Percentiles rank a stretch among this genome's conserved stretches.
Evolutionary conservation across 805 yeast genomes (phyloP).

Genomic region (Helenozyma baotianmanensis): DNA sequence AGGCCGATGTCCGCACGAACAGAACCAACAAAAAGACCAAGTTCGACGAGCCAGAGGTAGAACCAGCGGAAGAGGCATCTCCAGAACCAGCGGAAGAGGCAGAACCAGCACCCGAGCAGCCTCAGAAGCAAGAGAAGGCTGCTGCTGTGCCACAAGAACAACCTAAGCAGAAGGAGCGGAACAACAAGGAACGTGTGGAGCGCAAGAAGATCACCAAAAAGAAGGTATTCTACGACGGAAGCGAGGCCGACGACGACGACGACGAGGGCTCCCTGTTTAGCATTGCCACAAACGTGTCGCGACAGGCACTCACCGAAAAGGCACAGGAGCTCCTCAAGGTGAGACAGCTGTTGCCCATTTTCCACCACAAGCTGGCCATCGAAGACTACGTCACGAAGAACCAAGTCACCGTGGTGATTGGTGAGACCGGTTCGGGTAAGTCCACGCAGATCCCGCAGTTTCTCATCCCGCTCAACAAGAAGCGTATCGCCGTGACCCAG

Average conservation of each 20-base stretch:
- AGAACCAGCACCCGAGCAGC: not conserved
- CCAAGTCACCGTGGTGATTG: constrained; percentile 77
- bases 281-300: constrained; percentile 3
- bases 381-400: constrained; percentile 48
- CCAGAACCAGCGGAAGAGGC: not conserved
- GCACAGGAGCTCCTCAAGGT: constrained; percentile 44
- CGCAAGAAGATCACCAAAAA: constrained; percentile 6
- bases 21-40: constrained; percentile 22
- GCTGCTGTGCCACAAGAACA: too few species aligned
- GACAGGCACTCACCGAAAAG: constrained; percentile 32
- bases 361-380: constrained; percentile 61
- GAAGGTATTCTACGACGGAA: constrained; percentile 34
- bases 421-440: constrained; percentile 98
- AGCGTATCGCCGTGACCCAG: constrained; percentile 84
- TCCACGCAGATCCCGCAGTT: constrained; percentile 96
- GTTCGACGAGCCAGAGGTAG: constrained; percentile 15
- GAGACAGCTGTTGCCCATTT: constrained; percentile 69
- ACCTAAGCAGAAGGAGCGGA: too few species aligned
- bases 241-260: constrained; percentile 32
- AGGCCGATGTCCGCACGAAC: constrained; percentile 11
- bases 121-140: not conserved
- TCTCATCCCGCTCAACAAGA: constrained; percentile 50
- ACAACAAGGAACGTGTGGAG: not conserved
- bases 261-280: constrained; percentile 18
- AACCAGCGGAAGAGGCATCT: not conserved